Base-by-base conservation (phyloP, 140 eudicot species). In the Cichorium intybus region DNA sequence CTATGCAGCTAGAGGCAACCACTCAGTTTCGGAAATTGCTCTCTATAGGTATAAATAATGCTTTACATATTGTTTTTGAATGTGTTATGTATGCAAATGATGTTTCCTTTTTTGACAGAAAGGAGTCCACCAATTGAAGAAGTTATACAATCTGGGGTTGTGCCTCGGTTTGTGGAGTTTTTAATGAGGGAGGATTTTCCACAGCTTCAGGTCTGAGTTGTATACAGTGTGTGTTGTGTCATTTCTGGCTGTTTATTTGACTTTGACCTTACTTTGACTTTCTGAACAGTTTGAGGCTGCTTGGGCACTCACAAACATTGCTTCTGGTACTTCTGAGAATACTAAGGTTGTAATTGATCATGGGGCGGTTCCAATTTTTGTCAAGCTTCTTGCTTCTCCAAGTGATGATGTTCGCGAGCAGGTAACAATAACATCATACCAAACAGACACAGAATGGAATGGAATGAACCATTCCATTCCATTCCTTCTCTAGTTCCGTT, bases 381-480 rank as follows among this genome's bases (percentile, higher is more conserved):
- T 83, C 5, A 86, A 80, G 80, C 95, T 89, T 66, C 86, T 89
- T 33, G 77, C 62, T 41, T 88, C 95, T 64, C 86, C 77, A 5
- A 85, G 86, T 71, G 91, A 85, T 81, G 91, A 85, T 83, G 91
- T 85, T 24, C 81, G 95, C 11, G 91, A 86, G 77, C 95, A 88
- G 95, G 96, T 88, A 68, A 15, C 15, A 1, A 10, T 10, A 35
- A n/a, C n/a, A n/a, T n/a, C n/a, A n/a, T n/a, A n/a, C n/a, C n/a
- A n/a, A n/a, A n/a, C n/a, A n/a, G n/a, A n/a, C n/a, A 27, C 5
- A 6, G 31, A 27, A 27, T 27, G 37, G 37, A 39, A 39, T 39
- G 17, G 17, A 39, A 39, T 39, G 16, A 11, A 39, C 6, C 16
- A 39, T 39, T 39, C 47, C 47, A 39, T 39, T 39, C 47, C 47